phyloP scores from a whole-genome alignment of 345 rosid species.

The Populus davidiana region DNA sequence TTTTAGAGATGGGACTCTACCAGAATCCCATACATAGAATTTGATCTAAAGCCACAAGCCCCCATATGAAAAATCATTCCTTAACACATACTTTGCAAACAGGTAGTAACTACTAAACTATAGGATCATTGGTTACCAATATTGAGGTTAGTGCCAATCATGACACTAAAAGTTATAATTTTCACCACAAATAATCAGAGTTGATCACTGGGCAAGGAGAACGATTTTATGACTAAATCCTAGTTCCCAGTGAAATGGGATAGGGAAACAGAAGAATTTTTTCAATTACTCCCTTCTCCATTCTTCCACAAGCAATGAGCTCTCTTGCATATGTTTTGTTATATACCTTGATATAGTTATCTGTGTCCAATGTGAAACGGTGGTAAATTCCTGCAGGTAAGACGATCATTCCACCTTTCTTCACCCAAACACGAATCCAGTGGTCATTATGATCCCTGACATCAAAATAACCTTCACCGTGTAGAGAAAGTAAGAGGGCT shows the following conservation, averaged over 20 bases:
- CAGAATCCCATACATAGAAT: background rate
- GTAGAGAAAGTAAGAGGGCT: background rate
- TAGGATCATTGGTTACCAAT: background rate
- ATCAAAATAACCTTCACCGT: constrained; percentile 72
- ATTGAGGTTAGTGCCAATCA: background rate
- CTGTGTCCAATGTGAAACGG: constrained; percentile 70
- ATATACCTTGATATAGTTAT: constrained; percentile 72
- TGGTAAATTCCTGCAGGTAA: constrained; percentile 88
- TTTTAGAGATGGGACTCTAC: too few relatives aligned
- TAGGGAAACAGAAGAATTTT: background rate
- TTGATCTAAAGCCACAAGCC: background rate
- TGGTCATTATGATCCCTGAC: constrained; percentile 65
- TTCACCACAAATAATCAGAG: background rate
- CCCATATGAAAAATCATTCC: background rate
- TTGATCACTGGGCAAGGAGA: background rate
- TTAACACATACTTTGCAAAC: background rate
- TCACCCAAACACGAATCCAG: constrained; percentile 85
- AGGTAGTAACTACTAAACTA: background rate
- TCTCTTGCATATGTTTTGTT: background rate
- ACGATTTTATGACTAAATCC: background rate
- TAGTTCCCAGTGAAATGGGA: background rate
- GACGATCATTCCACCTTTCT: constrained; percentile 85
- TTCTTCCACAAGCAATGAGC: background rate
- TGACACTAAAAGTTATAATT: background rate
- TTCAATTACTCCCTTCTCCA: background rate